Conservation (phyloP, 2,329 filamentous ascomycete species). For the Nannizziopsis arthrosporioides region DNA sequence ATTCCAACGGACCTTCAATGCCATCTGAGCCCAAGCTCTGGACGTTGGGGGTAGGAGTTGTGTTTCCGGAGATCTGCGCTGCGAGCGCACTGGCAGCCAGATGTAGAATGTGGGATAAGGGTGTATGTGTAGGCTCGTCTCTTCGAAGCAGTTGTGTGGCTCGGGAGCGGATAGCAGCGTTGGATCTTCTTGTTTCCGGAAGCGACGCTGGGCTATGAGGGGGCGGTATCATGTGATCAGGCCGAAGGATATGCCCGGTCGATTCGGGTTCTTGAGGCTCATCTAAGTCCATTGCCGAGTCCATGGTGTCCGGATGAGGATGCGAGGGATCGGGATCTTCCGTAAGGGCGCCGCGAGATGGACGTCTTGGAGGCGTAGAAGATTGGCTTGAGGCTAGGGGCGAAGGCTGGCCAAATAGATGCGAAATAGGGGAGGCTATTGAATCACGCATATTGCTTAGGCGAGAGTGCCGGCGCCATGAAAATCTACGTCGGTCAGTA, state of each 20-base stretch:
- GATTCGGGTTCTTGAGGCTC: constrained; percentile 34
- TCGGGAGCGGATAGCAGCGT: constrained; percentile 39
- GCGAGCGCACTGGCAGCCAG: constrained; percentile 54
- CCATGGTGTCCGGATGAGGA: constrained; percentile 28
- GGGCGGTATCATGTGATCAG: constrained; percentile 3
- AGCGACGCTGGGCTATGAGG: constrained; percentile 13
- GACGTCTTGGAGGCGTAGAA: constrained; percentile 21
- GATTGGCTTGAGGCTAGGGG: constrained; percentile 18
- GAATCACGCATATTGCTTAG: constrained; percentile 36
- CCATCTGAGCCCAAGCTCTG: constrained; percentile 44
- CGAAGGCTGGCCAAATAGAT: constrained; percentile 33
- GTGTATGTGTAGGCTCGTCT: constrained; percentile 53
- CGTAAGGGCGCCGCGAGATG: constrained; percentile 22
- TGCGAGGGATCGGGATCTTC: constrained; percentile 27
- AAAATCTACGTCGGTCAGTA: constrained; percentile 23
- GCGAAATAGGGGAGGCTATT: constrained; percentile 33
- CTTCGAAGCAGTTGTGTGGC: constrained; percentile 42
- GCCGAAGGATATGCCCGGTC: constrained; percentile 29
- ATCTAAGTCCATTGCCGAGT: constrained; percentile 33
- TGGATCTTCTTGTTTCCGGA: constrained; percentile 21
- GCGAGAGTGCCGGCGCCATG: constrained; percentile 32
- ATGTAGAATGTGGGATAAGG: constrained; percentile 50
- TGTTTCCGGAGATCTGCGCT: constrained; percentile 51
- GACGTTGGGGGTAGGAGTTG: constrained; percentile 45
- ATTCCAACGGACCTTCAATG: constrained; percentile 51